These are phyloP conservation scores for Ascobolus immersus DNA, from an alignment of 495 filamentous ascomycete species.

Conservation along the genomic window DNA sequence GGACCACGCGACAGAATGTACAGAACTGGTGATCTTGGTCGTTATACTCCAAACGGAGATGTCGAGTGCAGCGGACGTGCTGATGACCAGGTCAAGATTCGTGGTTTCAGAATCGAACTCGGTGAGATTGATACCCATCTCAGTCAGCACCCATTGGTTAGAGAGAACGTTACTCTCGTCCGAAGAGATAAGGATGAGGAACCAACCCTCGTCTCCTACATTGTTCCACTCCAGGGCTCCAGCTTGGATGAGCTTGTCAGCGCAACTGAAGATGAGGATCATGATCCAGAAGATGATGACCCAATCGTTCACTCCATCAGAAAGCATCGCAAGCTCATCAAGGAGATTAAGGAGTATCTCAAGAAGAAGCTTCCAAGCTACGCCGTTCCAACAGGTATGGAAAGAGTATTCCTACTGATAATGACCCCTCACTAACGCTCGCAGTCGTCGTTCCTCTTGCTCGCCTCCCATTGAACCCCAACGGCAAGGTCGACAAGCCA, in stretches of 20 bases:
- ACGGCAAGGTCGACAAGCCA: constrained; percentile 82
- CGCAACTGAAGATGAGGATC: constrained; percentile 18
- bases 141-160: constrained; percentile 47
- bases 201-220: constrained; percentile 66
- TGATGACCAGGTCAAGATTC: constrained; percentile 85
- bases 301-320: constrained; percentile 35
- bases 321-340: constrained; percentile 38
- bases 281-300: constrained; percentile 21
- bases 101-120: constrained; percentile 85
- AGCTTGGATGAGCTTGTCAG: constrained; percentile 9
- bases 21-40: constrained; percentile 54
- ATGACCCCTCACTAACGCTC: background rate
- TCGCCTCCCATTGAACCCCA: constrained; percentile 72
- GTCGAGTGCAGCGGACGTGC: constrained; percentile 53
- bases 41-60: constrained; percentile 47
- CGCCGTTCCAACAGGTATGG: constrained; percentile 37
- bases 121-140: constrained; percentile 80
- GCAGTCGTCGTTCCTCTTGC: constrained; percentile 50
- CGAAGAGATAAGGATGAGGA: constrained; percentile 77
- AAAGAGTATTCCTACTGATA: background rate
- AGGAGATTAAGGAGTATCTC: constrained; percentile 49
- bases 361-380: constrained; percentile 53
- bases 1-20: constrained; percentile 77
- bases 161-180: constrained; percentile 72
- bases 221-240: constrained; percentile 33